Conservation (phyloP, 345 rosid species). For the Laguncularia racemosa region DNA sequence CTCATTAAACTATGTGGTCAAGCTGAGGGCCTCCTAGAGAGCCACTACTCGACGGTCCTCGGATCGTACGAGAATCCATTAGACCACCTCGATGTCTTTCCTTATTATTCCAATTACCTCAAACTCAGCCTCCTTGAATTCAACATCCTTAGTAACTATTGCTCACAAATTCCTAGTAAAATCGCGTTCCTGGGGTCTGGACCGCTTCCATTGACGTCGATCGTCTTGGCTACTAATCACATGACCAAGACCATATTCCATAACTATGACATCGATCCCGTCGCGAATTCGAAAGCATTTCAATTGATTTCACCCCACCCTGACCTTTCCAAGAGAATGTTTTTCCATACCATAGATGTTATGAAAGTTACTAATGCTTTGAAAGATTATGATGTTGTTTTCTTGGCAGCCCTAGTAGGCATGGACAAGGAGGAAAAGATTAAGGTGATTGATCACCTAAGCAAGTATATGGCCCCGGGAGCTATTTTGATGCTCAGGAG, state of each 20-base stretch:
- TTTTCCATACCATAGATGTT: constrained; percentile 57
- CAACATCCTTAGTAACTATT: constrained; percentile 42
- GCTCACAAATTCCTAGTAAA: constrained; percentile 28
- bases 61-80: constrained; percentile 64
- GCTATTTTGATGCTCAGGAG: constrained; percentile 75
- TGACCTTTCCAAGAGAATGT: constrained; percentile 62
- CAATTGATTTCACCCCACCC: constrained; percentile 46
- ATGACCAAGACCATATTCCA: constrained; percentile 49
- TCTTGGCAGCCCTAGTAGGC: constrained; percentile 91
- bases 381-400: constrained; percentile 69
- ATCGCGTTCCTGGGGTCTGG: constrained; percentile 90
- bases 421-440: constrained; percentile 67
- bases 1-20: constrained; percentile 69
- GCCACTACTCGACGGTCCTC: constrained; percentile 59
- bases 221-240: constrained; percentile 62
- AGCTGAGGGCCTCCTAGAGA: constrained; percentile 66
- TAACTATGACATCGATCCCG: constrained; percentile 67
- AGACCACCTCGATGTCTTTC: constrained; percentile 55
- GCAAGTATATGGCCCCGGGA: constrained; percentile 66
- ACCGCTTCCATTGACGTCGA: constrained; percentile 77
- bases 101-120: constrained; percentile 74
- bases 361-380: constrained; percentile 41
- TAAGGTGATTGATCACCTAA: constrained; percentile 54
- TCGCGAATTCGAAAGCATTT: constrained; percentile 53
- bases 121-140: constrained; percentile 74